Base-by-base conservation (phyloP, 1,139 yeast species). In the Yamadazyma dendronema region DNA sequence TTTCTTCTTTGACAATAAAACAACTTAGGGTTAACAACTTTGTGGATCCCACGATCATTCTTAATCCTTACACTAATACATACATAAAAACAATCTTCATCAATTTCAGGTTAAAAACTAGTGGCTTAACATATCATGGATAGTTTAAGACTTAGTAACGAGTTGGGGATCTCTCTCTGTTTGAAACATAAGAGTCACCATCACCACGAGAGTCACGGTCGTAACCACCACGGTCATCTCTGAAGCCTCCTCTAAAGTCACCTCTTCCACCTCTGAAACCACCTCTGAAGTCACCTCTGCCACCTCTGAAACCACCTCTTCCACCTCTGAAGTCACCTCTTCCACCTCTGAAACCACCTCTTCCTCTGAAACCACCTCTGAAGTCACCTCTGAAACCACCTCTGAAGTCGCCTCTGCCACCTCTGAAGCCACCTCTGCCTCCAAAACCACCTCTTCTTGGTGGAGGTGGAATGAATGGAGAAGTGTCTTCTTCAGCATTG, bases 401-500 rank as follows among this genome's bases (percentile, higher is more conserved):
- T 46, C 61, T 54, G 56, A 24, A 30, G 26, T 31, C 21, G 32
- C 74, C 74, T 43, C 59, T 54, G 53, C 57, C 62, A 44, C 45
- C 10, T 7, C 26, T n/a, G 23, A 16, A 47, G 24, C 57, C 60
- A 27, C 64, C 59, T 53, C 59, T 57, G 42, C 64, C 68, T 51
- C 70, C 56, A 50, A 58, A 62, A 25, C 66, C 71, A 45, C 78
- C 74, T 56, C 79, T 72, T 67, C 81, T 71, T 47, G 79, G 70
- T 45, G 78, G 74, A 38, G 82, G 78, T 49, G 87, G 84, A 49
- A 82, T 74, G 53, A 83, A 84, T 47, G 90, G 89, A 54, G 84
- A 76, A 54, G 84, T 83, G 60, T 87, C 96, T 66, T 80, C 88
- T 64, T 81, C 87, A 42, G 90, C 86, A 43, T 74, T 61, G 42